Base-by-base conservation (phyloP, 2,329 filamentous ascomycete genomes). In the Ascochyta koolunga region DNA sequence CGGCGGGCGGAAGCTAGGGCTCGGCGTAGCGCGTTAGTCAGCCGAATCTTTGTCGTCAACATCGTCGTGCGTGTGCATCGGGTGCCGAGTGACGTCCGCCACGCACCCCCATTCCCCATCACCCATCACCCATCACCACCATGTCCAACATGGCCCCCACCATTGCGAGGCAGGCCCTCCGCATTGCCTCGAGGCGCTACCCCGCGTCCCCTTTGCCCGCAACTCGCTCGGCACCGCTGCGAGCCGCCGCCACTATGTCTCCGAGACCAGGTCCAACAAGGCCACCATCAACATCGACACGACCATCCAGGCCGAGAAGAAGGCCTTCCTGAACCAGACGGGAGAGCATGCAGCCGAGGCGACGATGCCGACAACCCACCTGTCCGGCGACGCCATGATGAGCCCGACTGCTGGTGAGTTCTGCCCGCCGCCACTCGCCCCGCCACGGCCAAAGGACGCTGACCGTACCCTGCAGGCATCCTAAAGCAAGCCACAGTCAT, bases 401-500 rank as follows among this genome's bases (percentile, higher is more conserved):
- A 95, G 89, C 76, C 89, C 91, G n/a, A 86, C 89, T 72, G 89
- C 91, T 59, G 86, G 86, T 78, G 80, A 41, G 59, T 50, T 50
- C 44, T 38, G 25, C 35, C 22, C 21, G 24, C 7, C 36, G 32
- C 39, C 38, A 24, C 22, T 24, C 22, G 22, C 36, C 45, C 29
- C 52, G 35, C 32, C 49, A 38, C 47, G 48, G 4, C 10, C 35
- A 42, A 38, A 38, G 39, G 35, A 51, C 47, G 52, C 55, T 72
- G 47, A 73, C 56, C 18, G 5, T 4, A 18, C 2, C n/a, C n/a
- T n/a, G n/a, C 55, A 83, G 89, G 90, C 62, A 88, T 97, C 39
- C 81, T 99, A 58, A 96, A 95, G 80, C 89, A 96, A 75, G 93
- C 93, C 8, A 92, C 91, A 11, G 82, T 96, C 60, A 90, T 98